Percentiles rank a stretch among this genome's conserved stretches.
Conservation (phyloP, 2,329 filamentous ascomycete species). For the Rachicladosporium sp. region DNA sequence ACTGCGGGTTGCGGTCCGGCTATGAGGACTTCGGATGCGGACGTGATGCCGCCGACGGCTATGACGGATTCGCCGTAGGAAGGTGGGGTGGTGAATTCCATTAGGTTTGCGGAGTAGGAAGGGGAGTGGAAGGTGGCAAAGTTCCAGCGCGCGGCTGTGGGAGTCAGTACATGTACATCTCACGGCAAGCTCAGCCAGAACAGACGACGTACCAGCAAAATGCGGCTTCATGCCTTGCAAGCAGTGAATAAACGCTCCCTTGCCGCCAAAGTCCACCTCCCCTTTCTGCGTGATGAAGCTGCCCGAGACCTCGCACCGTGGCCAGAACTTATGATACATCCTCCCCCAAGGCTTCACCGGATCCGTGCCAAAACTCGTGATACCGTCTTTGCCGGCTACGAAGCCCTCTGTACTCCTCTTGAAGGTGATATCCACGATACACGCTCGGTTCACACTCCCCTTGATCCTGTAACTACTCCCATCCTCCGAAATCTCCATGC, state of each 20-base stretch:
- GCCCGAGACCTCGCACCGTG: slow-evolving; percentile 68
- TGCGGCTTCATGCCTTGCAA: slow-evolving; percentile 99
- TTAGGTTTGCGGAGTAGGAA: slow-evolving; percentile 75
- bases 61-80: slow-evolving; percentile 83
- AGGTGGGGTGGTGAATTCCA: slow-evolving; percentile 90
- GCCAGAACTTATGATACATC: slow-evolving; percentile 93
- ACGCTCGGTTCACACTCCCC: slow-evolving; percentile 65
- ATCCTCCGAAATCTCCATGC: slow-evolving; percentile 75
- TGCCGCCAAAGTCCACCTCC: slow-evolving; percentile 69
- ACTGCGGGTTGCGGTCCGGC: slow-evolving; percentile 54
- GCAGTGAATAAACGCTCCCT: slow-evolving; percentile 68
- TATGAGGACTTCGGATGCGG: slow-evolving; percentile 66
- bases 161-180: background rate
- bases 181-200: background rate
- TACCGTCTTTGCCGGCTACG: slow-evolving; percentile 72
- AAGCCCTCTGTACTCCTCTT: slow-evolving; percentile 68
- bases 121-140: slow-evolving; percentile 86
- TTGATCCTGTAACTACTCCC: slow-evolving; percentile 78
- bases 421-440: slow-evolving; percentile 77
- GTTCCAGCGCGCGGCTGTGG: slow-evolving; percentile 69
- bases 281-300: slow-evolving; percentile 73
- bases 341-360: slow-evolving; percentile 75
- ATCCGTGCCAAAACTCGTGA: slow-evolving; percentile 76
- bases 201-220: slow-evolving; percentile 54
- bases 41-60: slow-evolving; percentile 68